phyloP scores from a whole-genome alignment of 2,329 filamentous ascomycete species.

The Zymoseptoria brevis region DNA sequence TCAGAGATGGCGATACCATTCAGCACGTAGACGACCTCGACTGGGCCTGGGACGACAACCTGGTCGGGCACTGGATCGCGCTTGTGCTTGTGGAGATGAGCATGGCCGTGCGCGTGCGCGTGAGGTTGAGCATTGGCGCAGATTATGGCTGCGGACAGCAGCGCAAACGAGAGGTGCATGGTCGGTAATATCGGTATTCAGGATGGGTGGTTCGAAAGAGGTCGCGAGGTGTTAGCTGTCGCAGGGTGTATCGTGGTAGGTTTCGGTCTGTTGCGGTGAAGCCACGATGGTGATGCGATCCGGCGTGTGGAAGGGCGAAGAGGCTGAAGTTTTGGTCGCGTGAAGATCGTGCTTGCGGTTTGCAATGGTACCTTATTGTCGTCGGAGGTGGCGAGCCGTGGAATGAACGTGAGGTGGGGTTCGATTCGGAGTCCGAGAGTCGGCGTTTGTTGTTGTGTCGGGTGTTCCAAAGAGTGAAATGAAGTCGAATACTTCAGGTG shows the following conservation, averaged over 20 bases:
- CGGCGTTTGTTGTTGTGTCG: conserved; percentile 1
- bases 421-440: conserved; percentile 1
- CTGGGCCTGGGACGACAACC: conserved; percentile 52
- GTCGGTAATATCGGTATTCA: conserved; percentile 8
- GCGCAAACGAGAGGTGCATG: conserved; percentile 32
- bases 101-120: conserved; percentile 46
- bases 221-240: conserved; percentile 4
- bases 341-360: background rate
- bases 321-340: background rate
- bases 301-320: background rate
- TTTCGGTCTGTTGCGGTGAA: conserved; percentile 14
- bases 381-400: background rate
- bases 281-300: conserved; percentile 16
- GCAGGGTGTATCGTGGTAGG: conserved; percentile 7
- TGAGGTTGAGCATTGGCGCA: conserved; percentile 52
- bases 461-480: conserved; percentile 19
- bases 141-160: conserved; percentile 31
- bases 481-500: conserved; percentile 11
- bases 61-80: conserved; percentile 40
- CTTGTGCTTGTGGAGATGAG: conserved; percentile 53
- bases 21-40: conserved; percentile 63
- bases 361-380: background rate
- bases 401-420: conserved; percentile 2
- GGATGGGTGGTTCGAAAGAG: conserved; percentile 5
- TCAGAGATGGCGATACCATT: conserved; percentile 55